Evolutionary conservation across 768 basidiomycete species (phyloP), one percentile per base, ranked within the genome.

Genomic region (Phylloporus arenicola): DNA sequence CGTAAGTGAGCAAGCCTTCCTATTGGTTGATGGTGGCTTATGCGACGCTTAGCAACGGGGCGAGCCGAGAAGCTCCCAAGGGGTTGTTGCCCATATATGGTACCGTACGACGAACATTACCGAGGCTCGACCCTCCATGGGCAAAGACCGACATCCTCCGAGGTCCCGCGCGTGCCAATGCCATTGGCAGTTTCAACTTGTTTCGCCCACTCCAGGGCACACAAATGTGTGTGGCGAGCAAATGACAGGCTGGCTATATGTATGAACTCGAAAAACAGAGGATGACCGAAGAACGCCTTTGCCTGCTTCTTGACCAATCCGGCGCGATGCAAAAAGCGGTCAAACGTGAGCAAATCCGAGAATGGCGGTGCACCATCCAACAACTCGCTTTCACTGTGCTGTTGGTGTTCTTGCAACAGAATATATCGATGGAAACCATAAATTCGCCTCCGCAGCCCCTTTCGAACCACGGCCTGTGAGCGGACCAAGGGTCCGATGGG

Each of bases 401-500:
- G 12, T n/a, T n/a, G n/a, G n/a, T n/a, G n/a, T n/a, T n/a, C n/a
- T n/a, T n/a, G n/a, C n/a, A n/a, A n/a, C n/a, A n/a, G n/a, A 72
- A 79, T 47, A 72, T 75, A 20, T 71, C 65, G 33, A 81, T 71
- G 22, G 69, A 67, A 16, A 76, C 47, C 37, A 67, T 63, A n/a
- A 77, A 72, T 40, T 77, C 76, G 7, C 59, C 63, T 0, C 60
- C 60, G 6, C 81, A 81, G 0, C 80, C 80, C 1, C 48, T 56
- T 2, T 69, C 56, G 42, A 69, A 68, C 80, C 81, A 82, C 5
- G 68, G 51, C 19, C 60, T 53, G 59, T 80, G 22, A 79, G 51
- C 10, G 80, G 80, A 2, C 79, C 79, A 5, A 65, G 70, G 7
- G 64, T 75, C 19, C 70, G 65, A 68, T 79, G 74, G 0, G 79